Conservation (phyloP, 2,329 filamentous ascomycete genomes). For the Dactylellina haptotyla region DNA sequence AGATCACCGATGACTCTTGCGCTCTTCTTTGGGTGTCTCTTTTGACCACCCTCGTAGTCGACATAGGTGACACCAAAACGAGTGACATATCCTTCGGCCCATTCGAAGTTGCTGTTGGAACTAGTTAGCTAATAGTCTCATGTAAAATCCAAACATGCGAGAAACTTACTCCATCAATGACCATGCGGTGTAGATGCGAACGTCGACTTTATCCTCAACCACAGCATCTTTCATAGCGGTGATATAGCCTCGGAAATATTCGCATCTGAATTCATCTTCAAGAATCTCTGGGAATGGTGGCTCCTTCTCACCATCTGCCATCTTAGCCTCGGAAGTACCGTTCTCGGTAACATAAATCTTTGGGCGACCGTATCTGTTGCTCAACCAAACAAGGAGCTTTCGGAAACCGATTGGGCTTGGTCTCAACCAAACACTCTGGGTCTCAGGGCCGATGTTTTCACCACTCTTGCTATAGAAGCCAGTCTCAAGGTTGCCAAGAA, state of each 20-base stretch:
- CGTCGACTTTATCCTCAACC: conserved; percentile 77
- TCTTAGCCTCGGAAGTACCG: conserved; percentile 77
- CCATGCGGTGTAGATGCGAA: conserved; percentile 85
- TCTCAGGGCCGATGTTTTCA: conserved; percentile 80
- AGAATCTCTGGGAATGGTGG: conserved; percentile 75
- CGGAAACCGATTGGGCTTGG: conserved; percentile 81
- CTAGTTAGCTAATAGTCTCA: conserved; percentile 26
- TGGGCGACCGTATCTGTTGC: conserved; percentile 77
- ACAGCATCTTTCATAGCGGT: conserved; percentile 78
- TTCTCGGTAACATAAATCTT: conserved; percentile 90
- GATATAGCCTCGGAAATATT: conserved; percentile 83
- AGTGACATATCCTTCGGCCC: conserved; percentile 90
- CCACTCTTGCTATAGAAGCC: conserved; percentile 77
- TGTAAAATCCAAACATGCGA: not conserved
- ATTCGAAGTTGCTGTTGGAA: conserved; percentile 77
- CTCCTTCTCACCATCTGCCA: conserved; percentile 74
- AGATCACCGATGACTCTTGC: conserved; percentile 75
- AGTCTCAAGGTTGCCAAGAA: conserved; percentile 78
- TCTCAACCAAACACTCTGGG: conserved; percentile 82
- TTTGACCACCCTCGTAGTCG: conserved; percentile 82
- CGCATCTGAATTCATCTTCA: conserved; percentile 80
- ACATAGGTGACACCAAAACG: conserved; percentile 86
- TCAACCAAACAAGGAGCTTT: conserved; percentile 79
- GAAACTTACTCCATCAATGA: conserved; percentile 78
- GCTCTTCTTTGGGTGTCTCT: conserved; percentile 84